Evolutionary conservation across 2,329 filamentous ascomycete species (phyloP).

Genomic region (Cladophialophora exuberans): DNA sequence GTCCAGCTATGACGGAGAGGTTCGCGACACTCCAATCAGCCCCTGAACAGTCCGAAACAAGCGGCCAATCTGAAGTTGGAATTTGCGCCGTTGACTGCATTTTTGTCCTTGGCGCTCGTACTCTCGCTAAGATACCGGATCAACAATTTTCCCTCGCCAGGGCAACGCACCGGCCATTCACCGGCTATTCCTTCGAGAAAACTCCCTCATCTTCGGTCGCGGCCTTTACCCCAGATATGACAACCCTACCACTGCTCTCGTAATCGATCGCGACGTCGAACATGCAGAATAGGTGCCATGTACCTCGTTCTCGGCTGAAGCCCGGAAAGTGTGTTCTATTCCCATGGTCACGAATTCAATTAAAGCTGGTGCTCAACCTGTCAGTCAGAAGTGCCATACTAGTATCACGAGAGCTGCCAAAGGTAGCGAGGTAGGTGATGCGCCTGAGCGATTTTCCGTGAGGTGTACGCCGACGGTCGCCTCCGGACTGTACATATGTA

Average conservation of each 20-base stretch:
- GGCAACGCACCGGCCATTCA: too few species aligned
- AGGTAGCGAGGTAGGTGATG: too few species aligned
- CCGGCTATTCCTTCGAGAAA: constrained; percentile 6
- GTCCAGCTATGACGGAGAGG: constrained; percentile 1
- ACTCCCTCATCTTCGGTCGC: background rate
- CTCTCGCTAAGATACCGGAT: constrained; percentile 8
- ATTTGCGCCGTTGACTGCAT: constrained; percentile 15
- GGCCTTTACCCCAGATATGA: constrained; percentile 3
- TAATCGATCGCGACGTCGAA: background rate
- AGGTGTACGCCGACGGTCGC: too few species aligned
- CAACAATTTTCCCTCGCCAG: constrained; percentile 24
- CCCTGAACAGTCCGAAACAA: constrained; percentile 4
- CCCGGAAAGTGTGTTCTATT: background rate
- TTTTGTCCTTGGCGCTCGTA: background rate
- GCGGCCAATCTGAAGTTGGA: constrained; percentile 8
- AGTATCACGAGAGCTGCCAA: too few species aligned
- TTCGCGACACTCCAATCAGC: constrained; percentile 13
- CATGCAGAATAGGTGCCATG: background rate
- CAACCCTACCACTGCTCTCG: background rate
- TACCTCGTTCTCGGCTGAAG: too few species aligned
- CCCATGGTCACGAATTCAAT: too few species aligned
- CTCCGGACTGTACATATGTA: too few species aligned
- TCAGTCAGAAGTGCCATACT: too few species aligned
- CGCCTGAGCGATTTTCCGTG: too few species aligned
- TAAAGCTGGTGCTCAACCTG: too few species aligned